Evolutionary conservation across 2,329 filamentous ascomycete species (phyloP), one percentile per base, ranked within the genome.

Genomic region (Thyridium curvatum): DNA sequence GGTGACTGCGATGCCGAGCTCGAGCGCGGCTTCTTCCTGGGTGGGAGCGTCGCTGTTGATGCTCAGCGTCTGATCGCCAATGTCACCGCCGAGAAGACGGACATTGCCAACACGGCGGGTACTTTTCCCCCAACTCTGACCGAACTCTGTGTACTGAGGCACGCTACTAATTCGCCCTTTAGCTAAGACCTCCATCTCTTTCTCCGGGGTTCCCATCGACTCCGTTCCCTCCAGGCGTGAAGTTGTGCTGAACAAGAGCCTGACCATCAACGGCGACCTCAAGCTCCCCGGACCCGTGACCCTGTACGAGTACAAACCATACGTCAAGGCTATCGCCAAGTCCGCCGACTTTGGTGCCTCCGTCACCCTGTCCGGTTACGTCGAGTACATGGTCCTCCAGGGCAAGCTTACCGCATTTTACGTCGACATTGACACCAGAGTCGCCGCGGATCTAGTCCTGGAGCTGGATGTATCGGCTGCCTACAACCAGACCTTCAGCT

Each of bases 381-480:
- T 69, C n/a, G 52, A 55, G 35, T 68, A 65, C 50, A 60, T 59
- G 44, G 59, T 67, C 43, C 49, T 54, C 34, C 43, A 44, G n/a
- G 51, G 52, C 31, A 49, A 53, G 31, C 47, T 65, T 5, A 47
- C 63, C 32, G 47, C 53, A 18, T 53, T 69, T 5, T 62, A 60
- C 48, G 63, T 70, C 33, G 64, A 69, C 43, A 55, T 69, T 43
- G 62, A 67, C 38, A 54, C 64, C 16, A 46, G 49, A 16, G 54
- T 68, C 38, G 54, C 52, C 13, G 58, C 62, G 3, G 53, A 59
- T 28, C 44, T 69, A 3, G 58, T 47, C 14, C 37, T 71, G 17
- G 56, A 54, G 26, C 53, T 61, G 30, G 52, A 57, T 13, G 52
- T 66, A 8, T 52, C 47, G 3, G 56, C 57, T 1, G 43, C 58